Evolutionary conservation across 108 stramenopile species (phyloP).

Genomic region (Stephanodiscus triporus): DNA sequence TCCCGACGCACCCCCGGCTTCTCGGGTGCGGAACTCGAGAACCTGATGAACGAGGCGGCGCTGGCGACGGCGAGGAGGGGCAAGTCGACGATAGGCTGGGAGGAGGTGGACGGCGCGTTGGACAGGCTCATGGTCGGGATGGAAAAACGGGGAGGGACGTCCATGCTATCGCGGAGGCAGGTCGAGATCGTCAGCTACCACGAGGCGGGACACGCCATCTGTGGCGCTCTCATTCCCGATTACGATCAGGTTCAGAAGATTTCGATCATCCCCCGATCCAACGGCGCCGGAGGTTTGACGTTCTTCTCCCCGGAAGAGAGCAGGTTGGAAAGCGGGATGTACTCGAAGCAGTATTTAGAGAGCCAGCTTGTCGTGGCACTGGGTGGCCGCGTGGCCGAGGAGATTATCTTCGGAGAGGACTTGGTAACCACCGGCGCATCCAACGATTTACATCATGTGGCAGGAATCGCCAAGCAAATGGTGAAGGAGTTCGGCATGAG

Average conservation of each 20-base stretch:
- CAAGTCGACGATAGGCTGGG: slow-evolving; percentile 89
- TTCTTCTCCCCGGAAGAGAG: slow-evolving; percentile 94
- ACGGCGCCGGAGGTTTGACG: slow-evolving; percentile 93
- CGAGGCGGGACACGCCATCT: slow-evolving; percentile 96
- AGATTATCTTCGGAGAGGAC: slow-evolving; percentile 95
- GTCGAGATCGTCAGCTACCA: slow-evolving; percentile 94
- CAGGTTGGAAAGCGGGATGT: slow-evolving; percentile 91
- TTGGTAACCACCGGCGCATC: slow-evolving; percentile 96
- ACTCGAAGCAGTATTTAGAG: slow-evolving; percentile 91
- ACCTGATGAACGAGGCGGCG: slow-evolving; percentile 98
- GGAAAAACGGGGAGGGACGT: slow-evolving; percentile 92
- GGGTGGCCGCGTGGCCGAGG: slow-evolving; percentile 97
- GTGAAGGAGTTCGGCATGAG: slow-evolving; percentile 97
- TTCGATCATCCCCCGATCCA: slow-evolving; percentile 92
- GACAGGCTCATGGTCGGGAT: slow-evolving; percentile 97
- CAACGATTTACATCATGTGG: slow-evolving; percentile 96
- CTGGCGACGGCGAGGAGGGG: slow-evolving; percentile 80
- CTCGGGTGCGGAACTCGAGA: slow-evolving; percentile 95
- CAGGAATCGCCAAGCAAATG: slow-evolving; percentile 94
- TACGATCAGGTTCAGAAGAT: slow-evolving; percentile 98
- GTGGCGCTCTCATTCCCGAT: slow-evolving; percentile 87
- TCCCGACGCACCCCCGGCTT: slow-evolving; percentile 95
- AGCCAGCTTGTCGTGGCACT: slow-evolving; percentile 93
- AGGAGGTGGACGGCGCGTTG: slow-evolving; percentile 94
- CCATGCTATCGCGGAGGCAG: slow-evolving; percentile 61